Base-by-base conservation (phyloP, 2,329 filamentous ascomycete species). In the Colletotrichum incanum region DNA sequence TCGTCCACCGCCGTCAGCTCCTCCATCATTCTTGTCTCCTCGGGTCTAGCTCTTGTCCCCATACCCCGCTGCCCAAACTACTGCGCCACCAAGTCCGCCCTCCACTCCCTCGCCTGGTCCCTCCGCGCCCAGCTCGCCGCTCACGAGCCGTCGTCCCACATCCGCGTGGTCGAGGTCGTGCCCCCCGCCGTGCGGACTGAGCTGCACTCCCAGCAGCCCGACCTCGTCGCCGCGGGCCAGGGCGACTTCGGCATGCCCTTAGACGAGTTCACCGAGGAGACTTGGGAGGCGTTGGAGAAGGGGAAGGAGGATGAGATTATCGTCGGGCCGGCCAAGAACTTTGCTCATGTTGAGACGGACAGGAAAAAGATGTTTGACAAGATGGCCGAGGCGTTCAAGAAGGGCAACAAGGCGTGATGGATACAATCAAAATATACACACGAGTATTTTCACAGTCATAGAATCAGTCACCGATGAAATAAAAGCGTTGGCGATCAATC, bases 21-120 rank as follows among this genome's bases (percentile, higher is more conserved):
- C 1, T 75, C 77, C 8, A 65, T 85, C 31, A 72, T 83, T 12
- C 76, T 78, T 67, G 82, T 83, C 67, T 84, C 82, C 14, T 85
- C 84, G 0, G 83, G 82, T 58, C 80, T 90, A 3, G 82, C 83
- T 11, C 78, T 89, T 12, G 80, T 89, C 14, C 87, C 87, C 0
- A 79, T 84, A 1, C 77, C 81, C n/a, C 78, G 80, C 0, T 82
- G 86, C 75, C 82, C 84, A 1, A 87, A 85, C 45, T 90, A 90
- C 80, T 88, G 84, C 64, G 86, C 86, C 2, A 85, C 85, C 14
- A 90, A 90, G 75, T 84, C 87, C 0, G 88, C 88, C 3, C 77
- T 90, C 47, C 86, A 88, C 74, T 80, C 80, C 5, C 86, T 87
- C 62, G 75, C 82, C 31, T 81, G 87, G 70, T 84, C 81, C 52